These are phyloP conservation scores for Trichoderma sp. DNA, from an alignment of 2,329 filamentous ascomycete genomes.

Conservation along the genomic window DNA sequence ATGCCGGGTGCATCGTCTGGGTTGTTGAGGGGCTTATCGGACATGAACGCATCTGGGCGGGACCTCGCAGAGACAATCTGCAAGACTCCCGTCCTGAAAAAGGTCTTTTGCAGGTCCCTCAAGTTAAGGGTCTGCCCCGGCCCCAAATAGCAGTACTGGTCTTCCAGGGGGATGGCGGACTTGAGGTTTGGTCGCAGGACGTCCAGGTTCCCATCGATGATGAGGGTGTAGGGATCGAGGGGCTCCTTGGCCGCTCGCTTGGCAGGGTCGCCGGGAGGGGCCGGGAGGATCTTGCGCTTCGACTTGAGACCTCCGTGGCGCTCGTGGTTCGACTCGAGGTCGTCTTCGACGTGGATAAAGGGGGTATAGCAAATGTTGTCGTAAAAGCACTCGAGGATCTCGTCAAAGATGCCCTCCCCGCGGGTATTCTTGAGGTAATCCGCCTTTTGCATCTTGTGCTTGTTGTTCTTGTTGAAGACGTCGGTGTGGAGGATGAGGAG, in stretches of 20 bases:
- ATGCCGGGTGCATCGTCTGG: slow-evolving; percentile 86
- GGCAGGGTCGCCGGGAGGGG: slow-evolving; percentile 54
- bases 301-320: slow-evolving; percentile 71
- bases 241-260: slow-evolving; percentile 75
- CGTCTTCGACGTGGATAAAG: slow-evolving; percentile 96
- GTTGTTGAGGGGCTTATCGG: slow-evolving; percentile 80
- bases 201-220: slow-evolving; percentile 87
- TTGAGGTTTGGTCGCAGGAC: slow-evolving; percentile 80
- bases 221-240: slow-evolving; percentile 91
- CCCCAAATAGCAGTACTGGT: slow-evolving; percentile 86
- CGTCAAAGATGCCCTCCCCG: slow-evolving; percentile 88
- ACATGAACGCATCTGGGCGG: slow-evolving; percentile 92
- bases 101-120: slow-evolving; percentile 80
- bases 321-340: slow-evolving; percentile 76
- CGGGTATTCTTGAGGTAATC: slow-evolving; percentile 96
- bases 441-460: slow-evolving; percentile 95
- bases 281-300: slow-evolving; percentile 70
- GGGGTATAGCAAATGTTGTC: slow-evolving; percentile 98
- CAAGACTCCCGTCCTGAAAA: slow-evolving; percentile 86
- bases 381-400: slow-evolving; percentile 94
- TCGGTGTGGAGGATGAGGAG: slow-evolving; percentile 95
- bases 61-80: slow-evolving; percentile 95
- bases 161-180: slow-evolving; percentile 90
- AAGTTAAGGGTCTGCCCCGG: slow-evolving; percentile 76
- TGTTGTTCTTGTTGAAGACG: slow-evolving; percentile 99